Evolutionary conservation across 208 protist species (phyloP).

Genomic region (Leishmania gerbilli): DNA sequence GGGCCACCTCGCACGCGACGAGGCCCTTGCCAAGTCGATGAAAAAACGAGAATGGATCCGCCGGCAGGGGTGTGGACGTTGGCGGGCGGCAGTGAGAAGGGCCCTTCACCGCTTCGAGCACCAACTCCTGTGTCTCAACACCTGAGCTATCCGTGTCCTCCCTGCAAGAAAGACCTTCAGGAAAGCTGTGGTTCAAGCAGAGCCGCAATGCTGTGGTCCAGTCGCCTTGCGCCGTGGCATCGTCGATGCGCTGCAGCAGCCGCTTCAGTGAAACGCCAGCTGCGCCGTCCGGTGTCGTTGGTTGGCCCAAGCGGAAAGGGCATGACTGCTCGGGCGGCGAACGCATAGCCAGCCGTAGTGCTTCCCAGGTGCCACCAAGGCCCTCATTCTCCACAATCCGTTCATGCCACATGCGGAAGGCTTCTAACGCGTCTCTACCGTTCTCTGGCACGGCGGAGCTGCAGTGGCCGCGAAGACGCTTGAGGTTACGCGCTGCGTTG

Average conservation of each 20-base stretch:
- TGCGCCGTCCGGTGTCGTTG: background rate
- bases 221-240: constrained; percentile 46
- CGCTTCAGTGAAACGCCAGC: background rate
- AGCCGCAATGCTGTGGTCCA: constrained; percentile 53
- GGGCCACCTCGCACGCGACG: constrained; percentile 30
- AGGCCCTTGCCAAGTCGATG: constrained; percentile 49
- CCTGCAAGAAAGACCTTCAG: background rate
- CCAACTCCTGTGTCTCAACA: background rate
- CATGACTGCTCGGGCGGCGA: background rate
- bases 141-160: background rate
- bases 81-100: background rate
- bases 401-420: constrained; percentile 1
- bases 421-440: background rate
- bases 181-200: constrained; percentile 1
- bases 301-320: background rate
- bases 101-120: background rate
- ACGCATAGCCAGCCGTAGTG: background rate
- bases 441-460: background rate
- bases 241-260: constrained; percentile 32
- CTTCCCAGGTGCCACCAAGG: background rate
- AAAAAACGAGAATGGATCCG: constrained; percentile 16
- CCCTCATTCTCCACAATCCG: constrained; percentile 1
- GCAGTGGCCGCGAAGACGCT: background rate
- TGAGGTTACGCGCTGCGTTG: background rate
- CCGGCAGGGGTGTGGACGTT: background rate